Percentiles rank a stretch among this genome's conserved stretches.
Evolutionary conservation across 2,329 filamentous ascomycete species (phyloP).

Genomic region (Aureobasidium sp.): DNA sequence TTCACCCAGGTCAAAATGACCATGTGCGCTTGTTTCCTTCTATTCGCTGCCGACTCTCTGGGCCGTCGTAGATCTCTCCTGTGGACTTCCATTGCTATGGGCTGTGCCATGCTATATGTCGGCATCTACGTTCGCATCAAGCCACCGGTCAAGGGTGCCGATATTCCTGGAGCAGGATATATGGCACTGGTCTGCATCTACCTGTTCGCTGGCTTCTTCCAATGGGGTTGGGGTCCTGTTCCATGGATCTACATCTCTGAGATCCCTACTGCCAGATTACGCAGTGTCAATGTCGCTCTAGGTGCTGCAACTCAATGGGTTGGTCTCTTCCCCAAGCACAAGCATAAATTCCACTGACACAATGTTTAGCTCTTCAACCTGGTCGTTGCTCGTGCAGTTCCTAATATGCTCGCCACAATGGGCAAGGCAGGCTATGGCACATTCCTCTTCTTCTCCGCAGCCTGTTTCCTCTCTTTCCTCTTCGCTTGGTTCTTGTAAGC

Average conservation of each 20-base stretch:
- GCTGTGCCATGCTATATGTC: conserved; percentile 71
- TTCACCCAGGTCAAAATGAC: conserved; percentile 61
- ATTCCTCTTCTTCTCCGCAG: conserved; percentile 74
- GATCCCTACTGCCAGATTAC: conserved; percentile 72
- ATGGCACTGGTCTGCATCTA: conserved; percentile 77
- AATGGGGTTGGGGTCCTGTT: conserved; percentile 35
- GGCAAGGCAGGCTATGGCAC: conserved; percentile 60
- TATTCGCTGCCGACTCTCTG: conserved; percentile 80
- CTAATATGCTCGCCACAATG: conserved; percentile 70
- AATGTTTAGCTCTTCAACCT: conserved; percentile 74
- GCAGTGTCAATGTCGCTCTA: conserved; percentile 73
- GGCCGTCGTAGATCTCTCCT: conserved; percentile 67
- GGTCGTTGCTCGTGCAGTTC: conserved; percentile 72
- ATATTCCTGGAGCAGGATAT: conserved; percentile 72
- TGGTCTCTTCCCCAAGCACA: background rate
- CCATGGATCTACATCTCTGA: conserved; percentile 80
- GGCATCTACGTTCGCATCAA: conserved; percentile 74
- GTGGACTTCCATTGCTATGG: conserved; percentile 55
- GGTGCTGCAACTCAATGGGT: conserved; percentile 68
- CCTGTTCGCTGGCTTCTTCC: conserved; percentile 75
- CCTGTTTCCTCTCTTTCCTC: conserved; percentile 70
- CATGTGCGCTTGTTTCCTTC: conserved; percentile 69
- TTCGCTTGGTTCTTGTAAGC: conserved; percentile 67
- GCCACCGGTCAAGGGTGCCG: conserved; percentile 58
- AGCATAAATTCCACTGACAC: conserved; percentile 4